Conservation (phyloP, 2,329 filamentous ascomycete genomes). For the Tympanopsis confertula region DNA sequence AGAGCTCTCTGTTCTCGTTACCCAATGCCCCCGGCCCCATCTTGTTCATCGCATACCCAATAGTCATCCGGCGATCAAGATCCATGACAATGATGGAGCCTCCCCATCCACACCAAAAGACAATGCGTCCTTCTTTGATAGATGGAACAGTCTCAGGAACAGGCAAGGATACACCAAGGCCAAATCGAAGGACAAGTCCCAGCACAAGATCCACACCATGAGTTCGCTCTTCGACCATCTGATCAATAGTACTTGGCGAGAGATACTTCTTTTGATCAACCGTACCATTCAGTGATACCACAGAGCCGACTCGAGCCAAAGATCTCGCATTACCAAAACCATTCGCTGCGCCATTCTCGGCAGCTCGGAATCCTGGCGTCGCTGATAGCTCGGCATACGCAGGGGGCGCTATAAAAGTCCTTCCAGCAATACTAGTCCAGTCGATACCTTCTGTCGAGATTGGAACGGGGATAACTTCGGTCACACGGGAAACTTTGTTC, state of each 20-base stretch:
- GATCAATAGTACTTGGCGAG: background rate
- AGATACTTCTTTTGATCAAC: background rate
- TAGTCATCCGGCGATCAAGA: constrained; percentile 7
- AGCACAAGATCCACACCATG: background rate
- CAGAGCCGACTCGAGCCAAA: background rate
- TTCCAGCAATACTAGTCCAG: background rate
- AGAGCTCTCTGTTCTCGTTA: no score
- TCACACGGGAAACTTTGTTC: background rate
- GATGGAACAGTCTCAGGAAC: background rate
- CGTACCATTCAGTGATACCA: background rate
- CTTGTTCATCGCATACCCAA: constrained; percentile 10
- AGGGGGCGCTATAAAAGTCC: background rate
- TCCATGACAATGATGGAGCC: constrained; percentile 9
- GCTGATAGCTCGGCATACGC: background rate
- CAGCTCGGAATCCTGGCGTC: background rate
- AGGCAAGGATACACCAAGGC: background rate
- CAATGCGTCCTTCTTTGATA: background rate
- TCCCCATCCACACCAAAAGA: constrained; percentile 10
- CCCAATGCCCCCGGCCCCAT: constrained; percentile 7
- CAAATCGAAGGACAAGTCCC: background rate
- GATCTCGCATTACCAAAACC: background rate
- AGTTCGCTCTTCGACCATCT: background rate
- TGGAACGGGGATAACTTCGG: background rate
- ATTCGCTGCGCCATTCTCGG: background rate
- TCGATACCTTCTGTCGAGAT: background rate